Conservation (phyloP, 331 rosid species). For the Erythrophleum ivorense region DNA sequence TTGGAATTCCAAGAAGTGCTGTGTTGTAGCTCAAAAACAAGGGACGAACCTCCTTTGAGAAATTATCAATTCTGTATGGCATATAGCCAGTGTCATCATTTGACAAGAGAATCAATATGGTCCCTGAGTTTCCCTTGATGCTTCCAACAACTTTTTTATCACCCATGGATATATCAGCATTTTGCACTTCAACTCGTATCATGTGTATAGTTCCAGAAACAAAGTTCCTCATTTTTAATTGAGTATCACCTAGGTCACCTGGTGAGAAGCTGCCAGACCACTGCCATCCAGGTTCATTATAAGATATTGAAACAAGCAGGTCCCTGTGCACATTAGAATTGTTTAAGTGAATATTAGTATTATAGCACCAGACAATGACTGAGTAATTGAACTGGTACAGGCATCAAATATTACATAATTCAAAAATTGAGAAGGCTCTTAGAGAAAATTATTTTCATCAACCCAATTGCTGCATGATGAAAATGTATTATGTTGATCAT, state of each 20-base stretch:
- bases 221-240: conserved; percentile 83
- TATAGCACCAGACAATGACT: conserved; percentile 18
- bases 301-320: conserved; percentile 79
- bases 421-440: background rate
- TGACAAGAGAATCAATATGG: conserved; percentile 90
- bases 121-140: conserved; percentile 89
- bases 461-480: background rate
- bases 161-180: conserved; percentile 85
- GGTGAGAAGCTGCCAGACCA: conserved; percentile 98
- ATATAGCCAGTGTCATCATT: conserved; percentile 95
- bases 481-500: background rate
- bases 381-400: background rate
- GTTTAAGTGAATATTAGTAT: background rate
- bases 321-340: conserved; percentile 67
- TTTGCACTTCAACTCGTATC: conserved; percentile 93
- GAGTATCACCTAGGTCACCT: conserved; percentile 91
- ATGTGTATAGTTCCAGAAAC: conserved; percentile 71
- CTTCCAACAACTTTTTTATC: conserved; percentile 84
- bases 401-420: background rate
- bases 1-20: conserved; percentile 21
- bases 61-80: conserved; percentile 98
- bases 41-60: conserved; percentile 85
- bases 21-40: conserved; percentile 32
- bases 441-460: background rate
- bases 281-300: conserved; percentile 94